phyloP scores from a whole-genome alignment of 768 basidiomycete genomes.

The Phylloporus sp. region DNA sequence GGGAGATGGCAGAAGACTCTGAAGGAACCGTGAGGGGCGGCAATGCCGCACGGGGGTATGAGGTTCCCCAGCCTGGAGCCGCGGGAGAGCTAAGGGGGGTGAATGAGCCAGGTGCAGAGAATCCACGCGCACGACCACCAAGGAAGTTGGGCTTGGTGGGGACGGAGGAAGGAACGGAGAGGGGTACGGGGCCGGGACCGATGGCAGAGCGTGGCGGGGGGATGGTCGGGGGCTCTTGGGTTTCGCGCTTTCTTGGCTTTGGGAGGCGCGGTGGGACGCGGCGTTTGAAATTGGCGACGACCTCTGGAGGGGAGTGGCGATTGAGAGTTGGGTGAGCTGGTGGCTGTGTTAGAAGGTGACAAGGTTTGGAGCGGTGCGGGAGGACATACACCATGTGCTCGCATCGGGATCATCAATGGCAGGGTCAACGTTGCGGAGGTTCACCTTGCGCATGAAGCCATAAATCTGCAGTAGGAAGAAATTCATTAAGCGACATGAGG shows the following conservation, averaged over 20 bases:
- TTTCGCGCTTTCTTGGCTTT: conserved; percentile 78
- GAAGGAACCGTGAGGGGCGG: conserved; percentile 83
- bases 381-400: conserved; percentile 87
- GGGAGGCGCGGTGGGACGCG: conserved; percentile 91
- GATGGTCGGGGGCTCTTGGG: conserved; percentile 59
- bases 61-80: conserved; percentile 54
- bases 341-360: conserved; percentile 22
- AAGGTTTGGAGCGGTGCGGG: conserved; percentile 14
- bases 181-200: conserved; percentile 62
- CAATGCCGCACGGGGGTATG: conserved; percentile 57
- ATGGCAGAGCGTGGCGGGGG: conserved; percentile 75
- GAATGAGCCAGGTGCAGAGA: conserved; percentile 79
- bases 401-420: conserved; percentile 95
- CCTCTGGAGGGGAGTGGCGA: conserved; percentile 83
- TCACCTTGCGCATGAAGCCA: conserved; percentile 98
- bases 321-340: conserved; percentile 88
- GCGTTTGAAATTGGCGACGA: conserved; percentile 92
- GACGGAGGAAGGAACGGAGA: conserved; percentile 51
- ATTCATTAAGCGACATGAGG: conserved; percentile 23
- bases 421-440: conserved; percentile 90
- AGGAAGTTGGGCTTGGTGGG: conserved; percentile 34
- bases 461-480: conserved; percentile 68
- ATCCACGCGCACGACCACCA: conserved; percentile 65
- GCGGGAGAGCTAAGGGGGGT: conserved; percentile 61
- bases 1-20: conserved; percentile 58